Percentiles rank a stretch among this genome's conserved stretches.
Conservation (phyloP, 1,284 basidiomycete genomes). For the Puccinia horiana region DNA sequence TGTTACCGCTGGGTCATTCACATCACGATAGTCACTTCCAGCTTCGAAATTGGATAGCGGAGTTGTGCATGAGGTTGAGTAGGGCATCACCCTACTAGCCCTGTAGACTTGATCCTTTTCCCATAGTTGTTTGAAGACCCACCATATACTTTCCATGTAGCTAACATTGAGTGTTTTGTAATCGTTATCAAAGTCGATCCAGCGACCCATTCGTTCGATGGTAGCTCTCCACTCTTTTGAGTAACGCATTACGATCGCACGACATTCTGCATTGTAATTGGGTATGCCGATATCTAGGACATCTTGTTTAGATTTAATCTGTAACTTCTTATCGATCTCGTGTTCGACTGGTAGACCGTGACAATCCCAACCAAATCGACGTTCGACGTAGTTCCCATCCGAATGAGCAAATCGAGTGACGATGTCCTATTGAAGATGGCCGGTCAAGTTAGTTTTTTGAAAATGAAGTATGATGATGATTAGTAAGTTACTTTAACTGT, state of each 20-base stretch:
- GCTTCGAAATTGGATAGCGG: slow-evolving; percentile 99
- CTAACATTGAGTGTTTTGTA: slow-evolving; percentile 93
- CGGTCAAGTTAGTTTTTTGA: background rate
- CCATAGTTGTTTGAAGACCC: slow-evolving; percentile 94
- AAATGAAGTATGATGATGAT: background rate
- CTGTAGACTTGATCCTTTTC: slow-evolving; percentile 92
- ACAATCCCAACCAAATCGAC: slow-evolving; percentile 99
- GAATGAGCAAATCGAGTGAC: slow-evolving; percentile 92
- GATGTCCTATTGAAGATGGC: slow-evolving; percentile 74
- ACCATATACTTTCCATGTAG: slow-evolving; percentile 99
- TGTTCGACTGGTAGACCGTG: slow-evolving; percentile 98
- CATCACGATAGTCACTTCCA: slow-evolving; percentile 86
- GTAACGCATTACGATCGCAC: slow-evolving; percentile 97
- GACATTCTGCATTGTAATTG: slow-evolving; percentile 95
- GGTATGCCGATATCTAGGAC: slow-evolving; percentile 95
- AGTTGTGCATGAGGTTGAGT: slow-evolving; percentile 93
- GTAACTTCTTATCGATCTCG: slow-evolving; percentile 96
- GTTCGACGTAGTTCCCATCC: slow-evolving; percentile 88
- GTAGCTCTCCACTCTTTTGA: slow-evolving; percentile 88
- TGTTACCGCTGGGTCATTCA: slow-evolving; percentile 91
- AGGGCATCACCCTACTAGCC: slow-evolving; percentile 94
- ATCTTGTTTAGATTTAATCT: slow-evolving; percentile 88
- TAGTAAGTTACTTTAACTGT: slow-evolving; percentile 80
- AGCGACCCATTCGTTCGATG: slow-evolving; percentile 96
- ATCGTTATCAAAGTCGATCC: slow-evolving; percentile 99